Percentiles rank a stretch among this genome's conserved stretches.
Evolutionary conservation across 768 basidiomycete genomes (phyloP).

Genomic region (Lactarius tabidus): DNA sequence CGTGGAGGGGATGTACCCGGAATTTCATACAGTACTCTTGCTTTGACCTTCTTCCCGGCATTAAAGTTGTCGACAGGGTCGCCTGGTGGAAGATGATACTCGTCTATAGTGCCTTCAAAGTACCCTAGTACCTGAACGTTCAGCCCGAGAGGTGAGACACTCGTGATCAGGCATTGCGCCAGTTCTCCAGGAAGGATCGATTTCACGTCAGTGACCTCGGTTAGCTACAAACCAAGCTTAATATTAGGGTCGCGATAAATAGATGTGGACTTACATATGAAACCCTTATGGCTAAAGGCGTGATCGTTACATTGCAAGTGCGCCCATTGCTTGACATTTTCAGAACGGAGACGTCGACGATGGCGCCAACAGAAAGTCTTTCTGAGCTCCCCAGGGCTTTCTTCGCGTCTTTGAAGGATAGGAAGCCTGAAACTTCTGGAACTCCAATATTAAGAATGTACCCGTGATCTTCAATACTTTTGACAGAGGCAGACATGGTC

Average conservation of each 20-base stretch:
- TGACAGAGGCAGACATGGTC: conserved; percentile 73
- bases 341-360: conserved; percentile 63
- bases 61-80: conserved; percentile 45
- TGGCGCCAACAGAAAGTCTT: conserved; percentile 56
- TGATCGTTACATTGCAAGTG: conserved; percentile 64
- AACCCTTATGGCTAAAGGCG: conserved; percentile 44
- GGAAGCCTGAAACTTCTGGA: conserved; percentile 73
- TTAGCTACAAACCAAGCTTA: conserved; percentile 42
- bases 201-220: conserved; percentile 71
- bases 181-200: conserved; percentile 85
- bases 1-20: conserved; percentile 64
- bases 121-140: conserved; percentile 88
- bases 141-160: conserved; percentile 65
- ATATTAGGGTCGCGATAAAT: background rate
- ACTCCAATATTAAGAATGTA: conserved; percentile 87
- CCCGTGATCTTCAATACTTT: conserved; percentile 91
- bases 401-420: conserved; percentile 70
- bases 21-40: conserved; percentile 79
- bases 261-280: conserved; percentile 47
- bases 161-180: conserved; percentile 79
- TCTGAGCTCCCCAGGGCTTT: conserved; percentile 34
- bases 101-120: conserved; percentile 87
- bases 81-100: conserved; percentile 62
- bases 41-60: conserved; percentile 73
- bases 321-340: conserved; percentile 74